These are phyloP conservation scores for Alnus glutinosa DNA, from an alignment of 306 rosid genomes.

Conservation along the genomic window DNA sequence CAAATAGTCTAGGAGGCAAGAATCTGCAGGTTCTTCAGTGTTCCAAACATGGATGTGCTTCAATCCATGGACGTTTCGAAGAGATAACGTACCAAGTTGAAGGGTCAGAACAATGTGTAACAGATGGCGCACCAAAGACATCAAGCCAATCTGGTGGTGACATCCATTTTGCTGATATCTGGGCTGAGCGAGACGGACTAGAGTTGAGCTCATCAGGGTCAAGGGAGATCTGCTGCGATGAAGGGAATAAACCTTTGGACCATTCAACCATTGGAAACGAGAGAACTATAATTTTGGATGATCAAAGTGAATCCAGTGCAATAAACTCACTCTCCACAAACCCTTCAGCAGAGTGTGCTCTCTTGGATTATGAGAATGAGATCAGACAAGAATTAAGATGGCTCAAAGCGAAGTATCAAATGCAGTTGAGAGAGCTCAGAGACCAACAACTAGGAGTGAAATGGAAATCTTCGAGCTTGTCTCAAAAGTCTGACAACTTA, in stretches of 20 bases:
- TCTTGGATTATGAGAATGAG: constrained; percentile 66
- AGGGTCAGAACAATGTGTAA: constrained; percentile 47
- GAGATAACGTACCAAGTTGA: constrained; percentile 92
- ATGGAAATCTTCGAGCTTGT: constrained; percentile 35
- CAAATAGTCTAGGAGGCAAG: constrained; percentile 49
- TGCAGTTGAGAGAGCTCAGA: constrained; percentile 86
- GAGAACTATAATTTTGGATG: constrained; percentile 41
- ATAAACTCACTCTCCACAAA: constrained; percentile 33
- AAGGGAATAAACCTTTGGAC: constrained; percentile 37
- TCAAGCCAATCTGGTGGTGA: constrained; percentile 44
- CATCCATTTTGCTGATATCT: constrained; percentile 67
- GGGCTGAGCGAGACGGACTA: constrained; percentile 75
- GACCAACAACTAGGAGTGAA: constrained; percentile 62
- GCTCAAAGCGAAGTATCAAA: constrained; percentile 96
- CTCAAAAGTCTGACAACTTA: constrained; percentile 35
- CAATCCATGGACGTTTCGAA: constrained; percentile 87
- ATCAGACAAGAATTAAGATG: constrained; percentile 95
- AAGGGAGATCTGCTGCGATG: constrained; percentile 45
- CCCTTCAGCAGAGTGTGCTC: constrained; percentile 29
- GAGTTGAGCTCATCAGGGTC: constrained; percentile 42
- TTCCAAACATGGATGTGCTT: constrained; percentile 68
- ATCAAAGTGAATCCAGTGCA: constrained; percentile 31
- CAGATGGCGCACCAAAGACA: constrained; percentile 42
- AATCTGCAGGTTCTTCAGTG: constrained; percentile 77
- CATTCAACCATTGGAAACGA: constrained; percentile 43